Conservation (phyloP, 805 yeast genomes). For the Kazachstania psychrophila region DNA sequence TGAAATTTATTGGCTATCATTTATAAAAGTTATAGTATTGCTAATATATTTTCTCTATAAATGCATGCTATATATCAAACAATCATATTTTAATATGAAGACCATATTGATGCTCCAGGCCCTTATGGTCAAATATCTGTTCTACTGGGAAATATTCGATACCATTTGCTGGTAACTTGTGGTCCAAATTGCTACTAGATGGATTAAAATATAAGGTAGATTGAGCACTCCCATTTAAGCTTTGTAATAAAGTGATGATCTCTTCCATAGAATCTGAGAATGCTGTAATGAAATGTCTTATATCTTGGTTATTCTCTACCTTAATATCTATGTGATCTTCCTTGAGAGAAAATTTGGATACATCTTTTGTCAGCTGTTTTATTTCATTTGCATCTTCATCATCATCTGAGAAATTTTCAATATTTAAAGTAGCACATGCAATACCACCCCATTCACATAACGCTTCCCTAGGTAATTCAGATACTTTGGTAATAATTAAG, state of each 20-base stretch:
- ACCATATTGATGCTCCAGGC: conserved; percentile 14
- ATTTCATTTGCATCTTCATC: conserved; percentile 27
- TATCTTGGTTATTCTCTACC: background rate
- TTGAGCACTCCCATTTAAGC: conserved; percentile 5
- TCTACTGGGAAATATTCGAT: conserved; percentile 23
- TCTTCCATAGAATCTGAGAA: conserved; percentile 12
- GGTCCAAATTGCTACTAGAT: background rate
- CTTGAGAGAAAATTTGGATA: background rate
- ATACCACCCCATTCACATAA: conserved; percentile 70
- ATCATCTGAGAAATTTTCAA: conserved; percentile 36
- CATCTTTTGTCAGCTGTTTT: background rate
- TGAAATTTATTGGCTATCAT: background rate
- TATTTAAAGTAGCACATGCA: conserved; percentile 33
- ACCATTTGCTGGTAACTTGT: conserved; percentile 3
- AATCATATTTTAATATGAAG: conserved; percentile 8
- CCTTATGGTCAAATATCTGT: conserved; percentile 20
- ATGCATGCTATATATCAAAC: background rate
- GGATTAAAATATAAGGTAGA: conserved; percentile 15
- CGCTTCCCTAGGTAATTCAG: conserved; percentile 54
- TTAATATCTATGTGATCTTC: background rate
- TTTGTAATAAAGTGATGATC: conserved; percentile 3
- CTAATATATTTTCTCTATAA: background rate
- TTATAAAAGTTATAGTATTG: background rate
- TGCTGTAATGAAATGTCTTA: conserved; percentile 14
- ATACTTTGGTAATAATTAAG: conserved; percentile 46